Percentiles rank a stretch among this genome's conserved stretches.
These are phyloP conservation scores for Aureobasidium sp. DNA, from an alignment of 2,329 filamentous ascomycete genomes.

Conservation along the genomic window DNA sequence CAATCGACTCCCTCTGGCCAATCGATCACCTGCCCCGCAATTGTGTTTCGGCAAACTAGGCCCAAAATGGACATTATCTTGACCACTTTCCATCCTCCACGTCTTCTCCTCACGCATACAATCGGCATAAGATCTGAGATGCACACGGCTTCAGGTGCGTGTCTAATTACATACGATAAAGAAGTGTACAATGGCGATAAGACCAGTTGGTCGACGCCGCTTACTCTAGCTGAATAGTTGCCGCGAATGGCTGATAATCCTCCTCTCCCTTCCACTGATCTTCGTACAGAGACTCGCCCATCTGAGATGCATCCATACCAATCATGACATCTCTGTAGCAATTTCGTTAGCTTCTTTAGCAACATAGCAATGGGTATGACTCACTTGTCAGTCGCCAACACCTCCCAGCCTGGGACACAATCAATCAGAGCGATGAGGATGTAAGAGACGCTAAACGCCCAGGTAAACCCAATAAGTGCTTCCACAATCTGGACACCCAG, in stretches of 20 bases:
- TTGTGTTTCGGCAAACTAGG: background rate
- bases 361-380: slow-evolving; percentile 18
- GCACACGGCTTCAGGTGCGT: background rate
- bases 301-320: slow-evolving; percentile 44
- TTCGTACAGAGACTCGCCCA: slow-evolving; percentile 41
- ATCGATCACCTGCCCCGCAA: background rate
- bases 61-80: background rate
- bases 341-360: background rate
- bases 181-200: background rate
- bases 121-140: background rate
- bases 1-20: background rate
- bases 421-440: slow-evolving; percentile 44
- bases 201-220: background rate
- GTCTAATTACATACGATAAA: background rate
- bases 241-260: slow-evolving; percentile 27
- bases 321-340: slow-evolving; percentile 37
- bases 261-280: slow-evolving; percentile 29
- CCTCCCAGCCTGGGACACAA: slow-evolving; percentile 45
- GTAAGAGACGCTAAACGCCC: slow-evolving; percentile 44
- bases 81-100: background rate
- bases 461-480: slow-evolving; percentile 43
- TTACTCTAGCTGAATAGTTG: slow-evolving; percentile 6
- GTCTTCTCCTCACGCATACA: background rate
- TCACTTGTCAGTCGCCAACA: slow-evolving; percentile 45
- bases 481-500: slow-evolving; percentile 45